Percentiles rank a stretch among this genome's conserved stretches.
Conservation (phyloP, 345 rosid species). For the Euclidium syriacum region DNA sequence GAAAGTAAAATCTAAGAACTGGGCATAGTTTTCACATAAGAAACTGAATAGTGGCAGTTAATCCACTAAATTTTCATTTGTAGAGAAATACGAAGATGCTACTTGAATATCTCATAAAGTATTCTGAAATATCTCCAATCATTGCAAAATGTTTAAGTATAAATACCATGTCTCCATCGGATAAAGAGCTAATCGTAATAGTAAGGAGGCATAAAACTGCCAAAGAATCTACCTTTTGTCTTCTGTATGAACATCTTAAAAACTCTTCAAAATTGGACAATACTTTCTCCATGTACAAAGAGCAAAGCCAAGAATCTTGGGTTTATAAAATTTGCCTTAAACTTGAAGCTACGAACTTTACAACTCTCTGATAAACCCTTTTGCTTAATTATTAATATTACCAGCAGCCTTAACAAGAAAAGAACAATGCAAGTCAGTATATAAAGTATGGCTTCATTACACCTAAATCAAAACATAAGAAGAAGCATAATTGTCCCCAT, state of each 20-base stretch:
- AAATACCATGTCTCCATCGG: conserved; percentile 16
- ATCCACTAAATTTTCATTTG: too few relatives aligned
- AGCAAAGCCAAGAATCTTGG: conserved; percentile 36
- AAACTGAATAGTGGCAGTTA: too few relatives aligned
- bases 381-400: too few relatives aligned
- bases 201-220: conserved; percentile 19
- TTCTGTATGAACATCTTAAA: conserved; percentile 24
- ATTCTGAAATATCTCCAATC: not conserved
- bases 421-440: conserved; percentile 43
- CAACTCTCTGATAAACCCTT: conserved; percentile 36
- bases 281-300: conserved; percentile 28
- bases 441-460: conserved; percentile 20
- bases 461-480: conserved; percentile 25
- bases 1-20: too few relatives aligned
- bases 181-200: conserved; percentile 15
- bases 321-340: conserved; percentile 43
- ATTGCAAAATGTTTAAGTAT: conserved; percentile 9
- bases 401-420: conserved; percentile 71
- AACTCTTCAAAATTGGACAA: not conserved
- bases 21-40: too few relatives aligned
- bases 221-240: conserved; percentile 33
- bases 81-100: not conserved
- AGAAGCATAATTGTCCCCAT: not conserved
- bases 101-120: not conserved
- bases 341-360: conserved; percentile 56